Evolutionary conservation across 1,139 yeast genomes (phyloP), one percentile per base, ranked within the genome.

Genomic region (Geotrichum citri-aurantii): DNA sequence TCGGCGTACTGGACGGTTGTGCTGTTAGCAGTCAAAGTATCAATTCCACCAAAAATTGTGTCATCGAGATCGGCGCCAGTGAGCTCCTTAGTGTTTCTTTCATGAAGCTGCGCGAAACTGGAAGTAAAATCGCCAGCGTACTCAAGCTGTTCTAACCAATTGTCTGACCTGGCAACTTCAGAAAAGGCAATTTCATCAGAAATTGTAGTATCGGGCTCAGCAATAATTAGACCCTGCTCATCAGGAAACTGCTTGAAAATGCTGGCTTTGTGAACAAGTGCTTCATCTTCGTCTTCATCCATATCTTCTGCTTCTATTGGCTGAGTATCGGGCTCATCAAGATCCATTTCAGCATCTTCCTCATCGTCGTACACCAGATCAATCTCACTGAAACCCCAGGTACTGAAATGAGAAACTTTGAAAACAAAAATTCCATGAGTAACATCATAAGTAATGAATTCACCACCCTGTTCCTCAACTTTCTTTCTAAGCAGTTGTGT

Each of bases 401-500:
- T 81, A 74, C 97, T 90, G 68, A 93, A 93, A 75, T 93, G 99
- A 64, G 87, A 84, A 1, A 93, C 98, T 65, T 79, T 82, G 72
- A 90, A 91, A 0, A 87, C 84, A 91, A 93, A 91, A 7, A 81
- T 73, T 26, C 88, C 88, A n/a, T 83, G 81, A 24, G 83, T 78
- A 1, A 91, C 92, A 66, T 87, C 92, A 69, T 86, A 91, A 3
- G 92, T 85, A 10, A 91, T 77, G 69, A 86, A 89, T 62, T 86
- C 86, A 82, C 87, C 88, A 3, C 93, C 96, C 54, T 76, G 79
- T 63, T 80, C 74, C 51, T 73, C 75, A 58, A 78, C 77, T 59
- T 86, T 75, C 59, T 75, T 77, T 53, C 77, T 78, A 33, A 73
- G 65, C 47, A 65, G 58, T 11, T 59, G 63, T n/a, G 87, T 81